Percentiles rank a stretch among this genome's conserved stretches.
These are phyloP conservation scores for Mycosarcoma mackinlayi DNA, from an alignment of 1,284 basidiomycete species.

Conservation along the genomic window DNA sequence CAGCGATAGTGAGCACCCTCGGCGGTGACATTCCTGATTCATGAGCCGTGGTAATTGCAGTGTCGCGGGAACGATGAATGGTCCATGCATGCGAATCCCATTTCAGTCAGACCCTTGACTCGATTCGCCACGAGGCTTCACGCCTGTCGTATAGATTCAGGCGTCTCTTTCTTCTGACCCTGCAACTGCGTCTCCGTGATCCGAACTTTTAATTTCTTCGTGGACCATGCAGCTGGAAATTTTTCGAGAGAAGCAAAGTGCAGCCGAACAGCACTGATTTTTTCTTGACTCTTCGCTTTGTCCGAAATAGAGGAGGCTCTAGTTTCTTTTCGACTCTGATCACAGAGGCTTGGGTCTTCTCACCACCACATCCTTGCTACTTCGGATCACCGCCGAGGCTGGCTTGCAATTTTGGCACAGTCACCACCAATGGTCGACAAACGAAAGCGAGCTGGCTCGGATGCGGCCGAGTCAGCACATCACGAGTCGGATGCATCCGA, in stretches of 20 bases:
- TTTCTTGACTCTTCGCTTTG: background rate
- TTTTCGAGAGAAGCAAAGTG: background rate
- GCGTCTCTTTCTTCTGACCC: background rate
- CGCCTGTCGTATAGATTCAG: too few relatives aligned
- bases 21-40: slow-evolving; percentile 52
- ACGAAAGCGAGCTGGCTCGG: slow-evolving; percentile 35
- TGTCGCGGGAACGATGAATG: background rate
- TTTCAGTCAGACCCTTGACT: background rate
- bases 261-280: too few relatives aligned
- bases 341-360: too few relatives aligned
- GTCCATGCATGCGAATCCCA: slow-evolving; percentile 1
- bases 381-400: background rate
- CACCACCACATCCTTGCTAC: slow-evolving; percentile 5
- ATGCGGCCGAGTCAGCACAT: slow-evolving; percentile 26
- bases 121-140: background rate
- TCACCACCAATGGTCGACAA: slow-evolving; percentile 28
- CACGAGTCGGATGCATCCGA: slow-evolving; percentile 22
- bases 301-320: background rate
- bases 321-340: background rate
- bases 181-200: background rate
- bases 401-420: background rate
- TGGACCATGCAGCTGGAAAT: background rate
- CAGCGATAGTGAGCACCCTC: slow-evolving; percentile 79
- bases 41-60: background rate
- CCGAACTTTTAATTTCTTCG: slow-evolving; percentile 3